Base-by-base conservation (phyloP, 768 basidiomycete species). In the Fomitopsis serialis region DNA sequence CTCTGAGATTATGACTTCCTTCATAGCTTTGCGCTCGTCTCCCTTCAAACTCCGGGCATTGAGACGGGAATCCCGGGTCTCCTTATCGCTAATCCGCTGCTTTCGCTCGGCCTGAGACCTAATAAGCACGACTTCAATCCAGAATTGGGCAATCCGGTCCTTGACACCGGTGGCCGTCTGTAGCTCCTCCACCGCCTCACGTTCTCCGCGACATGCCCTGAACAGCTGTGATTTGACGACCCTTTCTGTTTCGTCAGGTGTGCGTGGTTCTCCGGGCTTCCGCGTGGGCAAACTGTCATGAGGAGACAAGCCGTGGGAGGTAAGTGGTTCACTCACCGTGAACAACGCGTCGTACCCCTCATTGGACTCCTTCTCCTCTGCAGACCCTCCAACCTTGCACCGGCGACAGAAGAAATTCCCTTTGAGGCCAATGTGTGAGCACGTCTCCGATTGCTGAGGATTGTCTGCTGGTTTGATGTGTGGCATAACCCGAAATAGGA, bases 401-500 rank as follows among this genome's bases (percentile, higher is more conserved):
- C 46, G 36, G 11, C 68, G 58, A 49, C 78, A 80, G 3, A 63
- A 67, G 9, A 63, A 54, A 36, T 78, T 79, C 11, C 74, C 73
- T 1, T 67, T 63, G 0, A 64, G 60, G 0, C 77, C 74, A 36
- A 72, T 74, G 27, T 79, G 78, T 0, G 44, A 51, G 23, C 42
- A 51, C 6, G 42, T 11, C 42, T 65, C 64, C 11, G 45, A 43
- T 47, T 65, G 64, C 51, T 57, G 49, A 2, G 64, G 64, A 35
- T 65, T 64, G 40, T 64, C 63, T 17, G 57, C 52, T 22, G 56
- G 70, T 12, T 37, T 32, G 15, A 50, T 21, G 44, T 45, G 35
- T 2, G 49, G 36, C n/a, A 54, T 43, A 37, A 54, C 47, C 4
- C 45, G 43, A 34, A 56, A 54, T 2, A 57, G 40, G 29, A 57